A percentile compares a stretch with the other conserved stretches of the same genome.
Conservation (phyloP, 2,329 filamentous ascomycete genomes). For the Triangularia setosa region DNA sequence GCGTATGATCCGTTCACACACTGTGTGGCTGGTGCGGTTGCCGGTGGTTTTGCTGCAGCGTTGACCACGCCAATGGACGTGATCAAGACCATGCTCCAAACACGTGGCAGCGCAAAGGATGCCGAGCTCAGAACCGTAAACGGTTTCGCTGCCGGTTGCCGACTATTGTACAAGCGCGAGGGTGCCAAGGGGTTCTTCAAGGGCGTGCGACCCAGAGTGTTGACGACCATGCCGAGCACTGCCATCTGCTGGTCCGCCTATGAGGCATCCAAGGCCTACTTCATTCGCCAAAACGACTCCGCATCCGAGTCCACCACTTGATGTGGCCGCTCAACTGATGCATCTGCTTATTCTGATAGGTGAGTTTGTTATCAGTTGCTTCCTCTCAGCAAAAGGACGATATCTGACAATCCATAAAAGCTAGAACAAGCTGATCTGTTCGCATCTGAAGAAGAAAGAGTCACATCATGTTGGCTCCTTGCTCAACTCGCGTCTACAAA, state of each 20-base stretch:
- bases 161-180: conserved; percentile 77
- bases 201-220: conserved; percentile 82
- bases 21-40: conserved; percentile 85
- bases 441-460: not conserved
- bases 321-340: not conserved
- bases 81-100: conserved; percentile 96
- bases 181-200: conserved; percentile 88
- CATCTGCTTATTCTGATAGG: not conserved
- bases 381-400: not conserved
- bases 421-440: not conserved
- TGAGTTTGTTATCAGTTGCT: not conserved
- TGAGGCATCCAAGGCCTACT: conserved; percentile 64
- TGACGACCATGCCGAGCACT: conserved; percentile 97
- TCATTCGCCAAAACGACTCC: conserved; percentile 51
- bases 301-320: conserved; percentile 3
- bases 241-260: conserved; percentile 96
- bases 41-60: conserved; percentile 88
- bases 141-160: conserved; percentile 73
- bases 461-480: not conserved
- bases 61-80: conserved; percentile 96
- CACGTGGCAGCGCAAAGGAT: conserved; percentile 75
- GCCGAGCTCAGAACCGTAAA: conserved; percentile 80
- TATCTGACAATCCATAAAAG: not conserved
- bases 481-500: not conserved
- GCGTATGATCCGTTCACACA: conserved; percentile 91